These are phyloP conservation scores for Vigna nakashimae DNA, from an alignment of 306 rosid species.

Conservation along the genomic window DNA sequence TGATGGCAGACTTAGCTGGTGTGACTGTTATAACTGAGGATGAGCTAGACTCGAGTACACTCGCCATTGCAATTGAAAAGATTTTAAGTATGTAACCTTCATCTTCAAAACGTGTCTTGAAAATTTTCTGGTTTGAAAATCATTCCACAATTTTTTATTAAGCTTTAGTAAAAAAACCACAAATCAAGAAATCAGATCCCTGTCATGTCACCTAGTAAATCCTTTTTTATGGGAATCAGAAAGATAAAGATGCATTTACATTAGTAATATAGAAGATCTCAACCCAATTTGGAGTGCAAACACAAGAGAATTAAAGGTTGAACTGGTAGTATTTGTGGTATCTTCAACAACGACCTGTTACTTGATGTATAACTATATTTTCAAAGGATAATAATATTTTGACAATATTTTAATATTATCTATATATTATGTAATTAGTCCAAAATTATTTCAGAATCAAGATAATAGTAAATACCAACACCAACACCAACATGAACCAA, in stretches of 20 bases:
- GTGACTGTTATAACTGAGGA: conserved; percentile 68
- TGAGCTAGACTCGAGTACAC: conserved; percentile 79
- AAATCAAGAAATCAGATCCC: neutral
- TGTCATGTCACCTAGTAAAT: conserved; percentile 18
- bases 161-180: neutral
- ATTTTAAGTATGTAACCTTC: conserved; percentile 62
- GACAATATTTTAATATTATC: no score
- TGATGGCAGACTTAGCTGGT: conserved; percentile 81
- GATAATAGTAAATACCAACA: no score
- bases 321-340: neutral
- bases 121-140: conserved; percentile 24
- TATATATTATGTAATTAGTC: no score
- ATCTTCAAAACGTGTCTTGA: neutral
- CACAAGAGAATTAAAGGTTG: neutral
- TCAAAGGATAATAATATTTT: no score
- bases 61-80: conserved; percentile 71
- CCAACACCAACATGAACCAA: no score
- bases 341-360: neutral
- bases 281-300: neutral
- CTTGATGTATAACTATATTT: neutral
- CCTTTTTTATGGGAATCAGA: conserved; percentile 1
- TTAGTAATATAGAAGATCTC: neutral
- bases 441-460: no score
- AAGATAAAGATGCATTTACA: conserved; percentile 8
- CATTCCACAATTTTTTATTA: neutral